Evolutionary conservation across 768 basidiomycete genomes (phyloP).

Genomic region (Suillus subalutaceus): DNA sequence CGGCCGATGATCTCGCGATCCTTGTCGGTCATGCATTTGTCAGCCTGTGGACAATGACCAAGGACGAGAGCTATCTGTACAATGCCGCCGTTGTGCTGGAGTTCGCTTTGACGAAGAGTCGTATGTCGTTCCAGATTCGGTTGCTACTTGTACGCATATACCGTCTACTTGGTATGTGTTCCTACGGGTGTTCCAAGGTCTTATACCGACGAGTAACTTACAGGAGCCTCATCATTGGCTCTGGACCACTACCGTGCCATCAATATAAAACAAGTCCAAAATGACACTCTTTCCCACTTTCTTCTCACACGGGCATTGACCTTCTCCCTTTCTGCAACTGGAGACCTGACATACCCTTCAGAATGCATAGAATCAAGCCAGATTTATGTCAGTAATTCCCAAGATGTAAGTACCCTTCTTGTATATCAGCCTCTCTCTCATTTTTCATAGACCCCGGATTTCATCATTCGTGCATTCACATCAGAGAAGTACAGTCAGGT

Average conservation of each 20-base stretch:
- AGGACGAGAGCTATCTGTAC: slow-evolving; percentile 60
- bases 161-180: slow-evolving; percentile 68
- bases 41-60: slow-evolving; percentile 59
- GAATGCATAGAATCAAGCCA: slow-evolving; percentile 82
- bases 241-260: slow-evolving; percentile 79
- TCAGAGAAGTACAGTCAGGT: slow-evolving; percentile 86
- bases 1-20: slow-evolving; percentile 82
- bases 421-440: slow-evolving; percentile 12
- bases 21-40: slow-evolving; percentile 72
- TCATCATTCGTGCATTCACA: slow-evolving; percentile 76
- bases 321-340: slow-evolving; percentile 75
- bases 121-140: slow-evolving; percentile 78
- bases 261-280: slow-evolving; percentile 83
- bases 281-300: slow-evolving; percentile 87
- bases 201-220: neutral
- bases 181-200: neutral
- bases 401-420: slow-evolving; percentile 56
- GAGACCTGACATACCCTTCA: slow-evolving; percentile 73
- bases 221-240: slow-evolving; percentile 74
- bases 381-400: slow-evolving; percentile 78
- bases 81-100: slow-evolving; percentile 71
- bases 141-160: slow-evolving; percentile 81
- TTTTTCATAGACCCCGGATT: slow-evolving; percentile 68
- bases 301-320: slow-evolving; percentile 76
- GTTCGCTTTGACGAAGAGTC: slow-evolving; percentile 70